Evolutionary conservation across 225 moss, liverwort and hornwort species (phyloP), one percentile per base, ranked within the genome.

Genomic region (Physcomitrium patens): DNA sequence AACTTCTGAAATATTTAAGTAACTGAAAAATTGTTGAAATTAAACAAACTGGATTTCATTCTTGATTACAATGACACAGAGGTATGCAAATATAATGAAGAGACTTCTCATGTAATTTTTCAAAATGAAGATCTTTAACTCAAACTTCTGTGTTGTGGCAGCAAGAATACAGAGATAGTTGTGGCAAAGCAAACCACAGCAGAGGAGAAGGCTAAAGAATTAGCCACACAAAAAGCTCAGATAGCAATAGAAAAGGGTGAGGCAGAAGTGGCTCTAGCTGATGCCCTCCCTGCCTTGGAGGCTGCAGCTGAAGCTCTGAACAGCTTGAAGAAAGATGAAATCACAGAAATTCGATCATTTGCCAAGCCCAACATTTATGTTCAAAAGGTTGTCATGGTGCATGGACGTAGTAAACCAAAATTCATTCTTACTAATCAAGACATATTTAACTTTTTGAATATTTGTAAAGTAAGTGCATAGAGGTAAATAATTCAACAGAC

Each of bases 321-420:
- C 27, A 96, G 76, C 54, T 78, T 96, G 27, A 96, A 94, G 43
- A 96, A 94, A 12, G 96, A 96, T 65, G 96, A 96, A 70, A 96
- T 96, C 7, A 94, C 94, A 0, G 92, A 96, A 49, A 94, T 96
- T 58, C 78, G 96, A 31, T 96, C 96, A 3, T 96, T 96, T 70
- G 96, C 96, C 42, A 96, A 96, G 42, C 96, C 96, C 20, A 92
- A 94, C 61, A 91, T 94, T 26, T 94, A 94, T 61, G 94, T 96
- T 37, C 96, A 96, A 12, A 96, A 96, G 88, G 94, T 93, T 37
- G 31, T 37, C 31, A 37, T 37, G 31, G 5, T 24, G 24, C 24
- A 24, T 37, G 31, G 31, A 37, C 5, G 31, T 37, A 2, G 31
- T 37, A 37, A 37, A 37, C 5, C 7, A 7, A 37, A 4, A 1